phyloP scores from a whole-genome alignment of 2,329 filamentous ascomycete species.

The Phyllosticta paracitricarpa region DNA sequence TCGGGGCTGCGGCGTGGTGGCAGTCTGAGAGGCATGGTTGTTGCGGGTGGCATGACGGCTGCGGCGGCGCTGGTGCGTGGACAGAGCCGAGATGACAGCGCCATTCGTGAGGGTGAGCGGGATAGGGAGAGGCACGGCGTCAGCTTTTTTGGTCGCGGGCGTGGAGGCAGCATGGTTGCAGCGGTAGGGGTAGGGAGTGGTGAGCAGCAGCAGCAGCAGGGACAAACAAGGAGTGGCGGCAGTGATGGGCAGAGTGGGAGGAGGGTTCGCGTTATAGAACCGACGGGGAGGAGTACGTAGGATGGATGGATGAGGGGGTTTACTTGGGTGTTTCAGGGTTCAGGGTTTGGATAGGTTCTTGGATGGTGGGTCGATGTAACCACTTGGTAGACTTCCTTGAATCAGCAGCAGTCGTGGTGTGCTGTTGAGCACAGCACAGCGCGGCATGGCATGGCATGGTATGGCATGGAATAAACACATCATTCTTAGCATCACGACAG shows the following conservation, averaged over 20 bases:
- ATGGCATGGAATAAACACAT: too few relatives aligned
- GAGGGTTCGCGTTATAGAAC: slow-evolving; percentile 22
- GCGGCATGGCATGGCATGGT: too few relatives aligned
- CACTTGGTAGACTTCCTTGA: too few relatives aligned
- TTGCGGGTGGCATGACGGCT: background rate
- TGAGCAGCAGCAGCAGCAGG: too few relatives aligned
- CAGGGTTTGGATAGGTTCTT: too few relatives aligned
- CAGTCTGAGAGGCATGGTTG: background rate
- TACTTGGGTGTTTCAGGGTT: too few relatives aligned
- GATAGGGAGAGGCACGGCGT: slow-evolving; percentile 3
- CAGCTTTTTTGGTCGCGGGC: background rate
- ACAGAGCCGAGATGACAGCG: background rate
- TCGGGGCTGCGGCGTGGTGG: background rate
- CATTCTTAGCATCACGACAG: too few relatives aligned
- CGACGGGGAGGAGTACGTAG: slow-evolving; percentile 4
- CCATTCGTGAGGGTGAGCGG: background rate
- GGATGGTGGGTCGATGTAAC: too few relatives aligned
- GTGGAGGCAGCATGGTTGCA: background rate
- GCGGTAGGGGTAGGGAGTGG: slow-evolving; percentile 12
- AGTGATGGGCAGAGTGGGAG: slow-evolving; percentile 13
- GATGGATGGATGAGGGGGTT: background rate
- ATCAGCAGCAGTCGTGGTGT: too few relatives aligned
- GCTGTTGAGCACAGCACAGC: too few relatives aligned
- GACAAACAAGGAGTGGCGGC: too few relatives aligned
- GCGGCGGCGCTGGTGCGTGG: background rate